These are phyloP conservation scores for Citrus hindsii DNA, from an alignment of 345 rosid genomes.

Conservation along the genomic window DNA sequence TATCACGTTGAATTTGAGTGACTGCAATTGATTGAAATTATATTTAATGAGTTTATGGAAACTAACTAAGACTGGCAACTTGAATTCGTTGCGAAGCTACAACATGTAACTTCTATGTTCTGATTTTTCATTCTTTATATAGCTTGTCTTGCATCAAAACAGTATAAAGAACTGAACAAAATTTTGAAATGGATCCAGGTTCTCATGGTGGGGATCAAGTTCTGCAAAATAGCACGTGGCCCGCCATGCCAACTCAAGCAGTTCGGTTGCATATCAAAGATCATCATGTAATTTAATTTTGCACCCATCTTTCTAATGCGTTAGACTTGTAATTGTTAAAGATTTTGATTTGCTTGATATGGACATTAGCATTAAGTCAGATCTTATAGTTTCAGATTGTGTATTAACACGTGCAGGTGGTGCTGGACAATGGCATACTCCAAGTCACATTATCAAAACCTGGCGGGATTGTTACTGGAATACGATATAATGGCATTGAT, in stretches of 20 bases:
- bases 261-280: slow-evolving; percentile 55
- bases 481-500: slow-evolving; percentile 52
- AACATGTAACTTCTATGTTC: background rate
- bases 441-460: slow-evolving; percentile 69
- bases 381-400: background rate
- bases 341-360: too few relatives aligned
- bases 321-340: background rate
- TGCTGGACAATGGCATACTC: slow-evolving; percentile 66
- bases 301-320: background rate
- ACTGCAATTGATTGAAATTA: slow-evolving; percentile 4
- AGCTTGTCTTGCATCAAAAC: background rate
- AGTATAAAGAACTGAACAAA: background rate
- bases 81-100: background rate
- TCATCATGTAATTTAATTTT: slow-evolving; percentile 39
- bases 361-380: background rate
- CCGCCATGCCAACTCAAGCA: slow-evolving; percentile 38
- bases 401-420: slow-evolving; percentile 38
- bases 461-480: slow-evolving; percentile 70
- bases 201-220: slow-evolving; percentile 14
- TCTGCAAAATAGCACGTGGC: slow-evolving; percentile 15
- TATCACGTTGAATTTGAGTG: slow-evolving; percentile 11
- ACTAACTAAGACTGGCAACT: background rate
- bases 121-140: background rate
- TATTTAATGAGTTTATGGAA: background rate
- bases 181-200: slow-evolving; percentile 24